Base-by-base conservation (phyloP, 495 filamentous ascomycete species). In the Lepraria neglecta region DNA sequence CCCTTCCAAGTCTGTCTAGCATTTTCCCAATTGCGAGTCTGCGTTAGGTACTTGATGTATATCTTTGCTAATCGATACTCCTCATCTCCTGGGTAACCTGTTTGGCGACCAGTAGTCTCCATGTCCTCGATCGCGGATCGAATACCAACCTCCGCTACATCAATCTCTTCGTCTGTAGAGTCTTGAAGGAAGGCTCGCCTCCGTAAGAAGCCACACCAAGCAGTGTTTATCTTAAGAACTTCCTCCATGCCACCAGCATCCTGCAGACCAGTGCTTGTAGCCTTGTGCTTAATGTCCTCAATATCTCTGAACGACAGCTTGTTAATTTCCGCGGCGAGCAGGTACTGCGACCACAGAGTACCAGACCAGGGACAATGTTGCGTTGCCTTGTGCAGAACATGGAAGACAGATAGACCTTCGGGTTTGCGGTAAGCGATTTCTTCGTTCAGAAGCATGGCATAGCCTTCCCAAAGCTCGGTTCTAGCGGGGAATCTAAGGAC, bases 281-380 rank as follows among this genome's bases (percentile, higher is more conserved):
- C 94, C 51, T 82, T 87, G 69, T 97, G 90, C 70, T 98, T 98
- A 69, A 96, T 90, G 40, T 84, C 77, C 64, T 92, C 88, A 46
- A 97, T 88, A 31, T 85, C 86, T n/a, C 84, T 72, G 66, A 91
- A 95, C 3, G 84, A 76, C 66, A 84, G 80, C 17, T 83, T 81
- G 57, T 87, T 86, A 38, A 84, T 82, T 74, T 97, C 94, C 12
- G 88, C 84, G 21, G 83, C 87, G 53, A 97, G 73, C 19, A 98
- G 84, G 62, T 91, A 90, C 63, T 91, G 84, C 4, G 92, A 87
- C 94, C 94, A 98, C 11, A 97, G 77, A 24, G 83, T 79, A 24
- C 94, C 92, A 17, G 89, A 95, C 88, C 90, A 95, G 3, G 94
- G 92, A 61, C 91, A 92, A 71, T 96, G 91, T 17, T 85, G 81